Percentiles rank a stretch among this genome's conserved stretches.
Evolutionary conservation across 2,329 filamentous ascomycete species (phyloP).

Genomic region (Colletotrichum sp.): DNA sequence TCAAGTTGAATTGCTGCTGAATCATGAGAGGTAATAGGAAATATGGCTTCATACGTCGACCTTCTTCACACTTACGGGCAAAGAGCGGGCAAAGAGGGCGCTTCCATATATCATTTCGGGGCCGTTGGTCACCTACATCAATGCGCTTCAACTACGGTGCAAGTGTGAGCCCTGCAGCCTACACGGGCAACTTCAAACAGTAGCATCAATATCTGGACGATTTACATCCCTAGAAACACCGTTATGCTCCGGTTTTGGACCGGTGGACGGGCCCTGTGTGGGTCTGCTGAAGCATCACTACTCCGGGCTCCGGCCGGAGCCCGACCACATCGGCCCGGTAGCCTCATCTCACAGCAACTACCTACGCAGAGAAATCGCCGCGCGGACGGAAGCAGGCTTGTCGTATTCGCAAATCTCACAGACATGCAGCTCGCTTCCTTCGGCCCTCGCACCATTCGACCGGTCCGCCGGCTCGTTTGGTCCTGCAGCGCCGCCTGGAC

Average conservation of each 20-base stretch:
- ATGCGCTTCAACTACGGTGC: not conserved
- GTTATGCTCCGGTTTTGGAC: not conserved
- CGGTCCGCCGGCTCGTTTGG: not conserved
- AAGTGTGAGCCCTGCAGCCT: not conserved
- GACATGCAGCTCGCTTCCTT: not conserved
- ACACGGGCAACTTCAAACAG: not conserved
- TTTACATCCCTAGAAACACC: not conserved
- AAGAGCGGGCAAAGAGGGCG: not conserved
- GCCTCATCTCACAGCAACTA: not conserved
- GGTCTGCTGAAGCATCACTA: not conserved
- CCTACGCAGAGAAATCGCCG: not conserved
- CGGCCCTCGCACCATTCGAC: not conserved
- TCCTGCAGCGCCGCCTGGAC: not conserved
- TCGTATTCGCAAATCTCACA: not conserved
- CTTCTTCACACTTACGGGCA: not conserved
- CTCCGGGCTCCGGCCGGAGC: not conserved
- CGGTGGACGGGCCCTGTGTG: not conserved
- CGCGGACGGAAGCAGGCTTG: not conserved
- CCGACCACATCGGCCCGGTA: not conserved
- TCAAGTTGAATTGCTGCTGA: not conserved
- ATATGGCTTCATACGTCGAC: not conserved
- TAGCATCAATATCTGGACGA: not conserved
- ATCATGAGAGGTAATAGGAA: not conserved
- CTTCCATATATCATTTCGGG: not conserved
- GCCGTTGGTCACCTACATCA: not conserved